These are phyloP conservation scores for Candida piceae DNA, from an alignment of 805 yeast species.

Conservation along the genomic window DNA sequence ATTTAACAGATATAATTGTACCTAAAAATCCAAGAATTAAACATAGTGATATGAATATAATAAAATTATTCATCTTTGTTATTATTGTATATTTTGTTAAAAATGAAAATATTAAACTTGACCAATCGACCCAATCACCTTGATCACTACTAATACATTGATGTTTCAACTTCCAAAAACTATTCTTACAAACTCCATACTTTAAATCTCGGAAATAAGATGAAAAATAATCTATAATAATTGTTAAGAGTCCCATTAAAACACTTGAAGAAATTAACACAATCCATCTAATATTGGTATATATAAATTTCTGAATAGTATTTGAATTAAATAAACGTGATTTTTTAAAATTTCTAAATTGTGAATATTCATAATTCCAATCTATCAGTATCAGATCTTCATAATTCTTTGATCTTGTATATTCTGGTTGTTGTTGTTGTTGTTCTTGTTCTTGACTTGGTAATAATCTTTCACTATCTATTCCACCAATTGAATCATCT, in stretches of 20 bases:
- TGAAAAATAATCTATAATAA: constrained; percentile 44
- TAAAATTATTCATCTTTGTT: constrained; percentile 24
- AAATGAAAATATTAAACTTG: constrained; percentile 28
- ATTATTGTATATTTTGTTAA: constrained; percentile 18
- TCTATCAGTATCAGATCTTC: constrained; percentile 42
- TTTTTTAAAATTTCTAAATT: constrained; percentile 10
- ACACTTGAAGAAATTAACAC: constrained; percentile 42
- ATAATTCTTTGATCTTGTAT: constrained; percentile 24
- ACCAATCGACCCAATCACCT: constrained; percentile 28
- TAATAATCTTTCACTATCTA: too few species aligned
- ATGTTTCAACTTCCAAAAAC: constrained; percentile 22
- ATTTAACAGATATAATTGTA: constrained; percentile 25
- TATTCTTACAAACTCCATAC: constrained; percentile 44
- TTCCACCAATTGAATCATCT: too few species aligned
- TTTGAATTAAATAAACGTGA: constrained; percentile 1
- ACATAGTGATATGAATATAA: constrained; percentile 35
- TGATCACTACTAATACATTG: constrained; percentile 26
- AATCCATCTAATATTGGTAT: constrained; percentile 40
- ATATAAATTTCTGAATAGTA: constrained; percentile 8
- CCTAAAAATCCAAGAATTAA: constrained; percentile 36
- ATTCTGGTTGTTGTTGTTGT: too few species aligned
- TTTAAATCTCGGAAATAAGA: constrained; percentile 48
- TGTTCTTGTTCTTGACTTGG: too few species aligned
- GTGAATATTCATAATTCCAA: constrained; percentile 44
- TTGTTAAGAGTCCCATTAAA: constrained; percentile 43